Evolutionary conservation across 139 green algal genomes (phyloP).

Genomic region (Chlamydomonas schloesseri): DNA sequence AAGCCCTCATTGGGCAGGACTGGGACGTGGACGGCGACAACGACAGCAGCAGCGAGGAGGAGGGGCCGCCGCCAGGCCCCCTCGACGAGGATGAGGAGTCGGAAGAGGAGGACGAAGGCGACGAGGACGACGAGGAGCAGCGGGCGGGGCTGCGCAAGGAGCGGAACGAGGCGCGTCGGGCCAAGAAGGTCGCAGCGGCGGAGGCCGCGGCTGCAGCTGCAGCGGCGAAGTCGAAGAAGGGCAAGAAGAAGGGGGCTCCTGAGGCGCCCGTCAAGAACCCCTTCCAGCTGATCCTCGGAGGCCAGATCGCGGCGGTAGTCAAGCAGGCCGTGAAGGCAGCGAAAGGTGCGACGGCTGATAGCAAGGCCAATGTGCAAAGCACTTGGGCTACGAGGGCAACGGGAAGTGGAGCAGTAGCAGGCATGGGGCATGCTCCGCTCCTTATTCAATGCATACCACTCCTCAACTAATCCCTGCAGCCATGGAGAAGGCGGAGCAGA

Average conservation of each 20-base stretch:
- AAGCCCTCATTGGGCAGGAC: slow-evolving; percentile 29
- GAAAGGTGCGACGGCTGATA: slow-evolving; percentile 11
- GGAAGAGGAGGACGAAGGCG: not conserved
- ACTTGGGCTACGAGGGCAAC: too few species aligned
- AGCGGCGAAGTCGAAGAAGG: not conserved
- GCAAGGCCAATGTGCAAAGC: too few species aligned
- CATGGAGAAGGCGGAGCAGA: not conserved
- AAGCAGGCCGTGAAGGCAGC: slow-evolving; percentile 21
- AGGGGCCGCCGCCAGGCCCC: not conserved
- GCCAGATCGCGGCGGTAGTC: slow-evolving; percentile 1
- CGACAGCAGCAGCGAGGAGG: not conserved
- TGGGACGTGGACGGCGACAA: slow-evolving; percentile 26
- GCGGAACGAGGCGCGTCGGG: slow-evolving; percentile 14
- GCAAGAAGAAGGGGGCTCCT: not conserved
- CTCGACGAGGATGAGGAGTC: not conserved
- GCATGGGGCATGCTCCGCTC: too few species aligned
- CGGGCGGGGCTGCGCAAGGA: not conserved
- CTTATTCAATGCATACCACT: too few species aligned
- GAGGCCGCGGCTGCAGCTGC: not conserved
- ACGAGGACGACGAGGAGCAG: not conserved
- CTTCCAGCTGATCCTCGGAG: not conserved
- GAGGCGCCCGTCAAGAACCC: not conserved
- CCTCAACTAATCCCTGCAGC: not conserved
- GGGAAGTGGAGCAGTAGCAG: too few species aligned
- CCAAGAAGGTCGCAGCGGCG: not conserved